These are phyloP conservation scores for Arthrobotrys entomopaga DNA, from an alignment of 2,329 filamentous ascomycete genomes.

Conservation along the genomic window DNA sequence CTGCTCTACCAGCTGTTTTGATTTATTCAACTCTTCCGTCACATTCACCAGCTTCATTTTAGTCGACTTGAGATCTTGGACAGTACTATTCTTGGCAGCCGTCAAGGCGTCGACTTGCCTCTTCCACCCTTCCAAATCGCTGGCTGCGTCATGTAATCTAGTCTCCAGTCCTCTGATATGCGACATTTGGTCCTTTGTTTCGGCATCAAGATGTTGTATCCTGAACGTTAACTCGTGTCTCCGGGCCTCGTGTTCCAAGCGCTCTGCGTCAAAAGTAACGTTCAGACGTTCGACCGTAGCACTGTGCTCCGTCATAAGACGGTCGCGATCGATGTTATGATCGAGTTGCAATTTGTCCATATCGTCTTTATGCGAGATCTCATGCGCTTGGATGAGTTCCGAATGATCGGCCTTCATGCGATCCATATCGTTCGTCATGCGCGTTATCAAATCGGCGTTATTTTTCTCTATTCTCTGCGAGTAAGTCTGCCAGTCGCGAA, in stretches of 20 bases:
- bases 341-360: conserved; percentile 20
- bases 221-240: conserved; percentile 20
- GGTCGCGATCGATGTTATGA: conserved; percentile 18
- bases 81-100: background rate
- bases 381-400: conserved; percentile 28
- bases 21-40: conserved; percentile 9
- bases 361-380: conserved; percentile 27
- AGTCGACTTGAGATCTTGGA: conserved; percentile 13
- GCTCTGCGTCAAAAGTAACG: conserved; percentile 8
- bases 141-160: background rate
- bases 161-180: conserved; percentile 1
- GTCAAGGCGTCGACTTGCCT: background rate
- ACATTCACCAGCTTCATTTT: conserved; percentile 24
- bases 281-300: conserved; percentile 7
- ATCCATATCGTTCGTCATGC: conserved; percentile 15
- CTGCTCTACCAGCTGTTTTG: conserved; percentile 20
- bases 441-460: conserved; percentile 15
- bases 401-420: conserved; percentile 15
- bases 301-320: conserved; percentile 6
- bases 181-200: conserved; percentile 5
- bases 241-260: conserved; percentile 24
- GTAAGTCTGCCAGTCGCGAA: conserved; percentile 38
- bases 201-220: background rate
- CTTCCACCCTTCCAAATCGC: conserved; percentile 10
- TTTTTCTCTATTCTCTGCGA: conserved; percentile 38